Percentiles rank a stretch among this genome's conserved stretches.
Evolutionary conservation across 257 asterid genomes (phyloP).

Genomic region (Osmanthus fragrans): DNA sequence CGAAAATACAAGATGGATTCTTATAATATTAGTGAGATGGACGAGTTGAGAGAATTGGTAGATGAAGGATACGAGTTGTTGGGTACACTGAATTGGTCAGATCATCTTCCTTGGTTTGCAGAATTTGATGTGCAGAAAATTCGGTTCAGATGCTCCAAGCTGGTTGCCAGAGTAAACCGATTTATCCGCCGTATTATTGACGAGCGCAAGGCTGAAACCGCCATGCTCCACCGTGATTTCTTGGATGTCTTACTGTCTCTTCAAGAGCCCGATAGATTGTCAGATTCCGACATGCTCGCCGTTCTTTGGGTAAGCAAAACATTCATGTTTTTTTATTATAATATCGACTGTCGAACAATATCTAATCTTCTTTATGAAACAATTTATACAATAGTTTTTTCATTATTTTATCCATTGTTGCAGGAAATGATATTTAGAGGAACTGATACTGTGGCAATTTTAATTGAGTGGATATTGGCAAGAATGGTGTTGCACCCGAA

Average conservation of each 20-base stretch:
- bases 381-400: background rate
- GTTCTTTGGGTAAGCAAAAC: slow-evolving; percentile 32
- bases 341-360: background rate
- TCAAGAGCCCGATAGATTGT: background rate
- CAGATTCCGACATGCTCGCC: slow-evolving; percentile 28
- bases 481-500: slow-evolving; percentile 32
- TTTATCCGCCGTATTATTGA: slow-evolving; percentile 54
- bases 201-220: slow-evolving; percentile 33
- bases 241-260: slow-evolving; percentile 31
- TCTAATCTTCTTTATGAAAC: background rate
- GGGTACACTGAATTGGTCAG: slow-evolving; percentile 71
- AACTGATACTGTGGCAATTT: slow-evolving; percentile 34
- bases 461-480: slow-evolving; percentile 41
- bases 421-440: slow-evolving; percentile 48
- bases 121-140: slow-evolving; percentile 66
- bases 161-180: slow-evolving; percentile 64
- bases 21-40: slow-evolving; percentile 24
- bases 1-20: slow-evolving; percentile 34
- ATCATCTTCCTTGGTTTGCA: slow-evolving; percentile 64
- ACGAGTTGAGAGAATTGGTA: slow-evolving; percentile 51
- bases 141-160: slow-evolving; percentile 55
- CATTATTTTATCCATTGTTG: background rate
- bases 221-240: slow-evolving; percentile 13
- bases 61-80: slow-evolving; percentile 68
- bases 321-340: background rate